phyloP scores from a whole-genome alignment of 345 rosid genomes.

The Cochlearia excelsa region DNA sequence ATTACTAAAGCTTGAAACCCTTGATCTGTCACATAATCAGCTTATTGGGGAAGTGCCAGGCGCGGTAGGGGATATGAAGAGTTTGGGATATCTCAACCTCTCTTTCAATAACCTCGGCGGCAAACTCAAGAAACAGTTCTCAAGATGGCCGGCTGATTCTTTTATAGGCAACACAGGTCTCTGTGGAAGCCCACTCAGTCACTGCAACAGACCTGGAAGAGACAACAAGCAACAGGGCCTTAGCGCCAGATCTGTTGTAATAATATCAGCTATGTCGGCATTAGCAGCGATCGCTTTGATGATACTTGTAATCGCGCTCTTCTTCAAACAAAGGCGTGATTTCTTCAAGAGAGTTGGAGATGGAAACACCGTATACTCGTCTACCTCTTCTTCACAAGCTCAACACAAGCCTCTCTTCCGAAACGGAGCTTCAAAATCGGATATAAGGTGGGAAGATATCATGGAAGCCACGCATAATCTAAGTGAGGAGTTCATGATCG shows the following conservation, averaged over 20 bases:
- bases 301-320: slow-evolving; percentile 46
- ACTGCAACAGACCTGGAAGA: slow-evolving; percentile 35
- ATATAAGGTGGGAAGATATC: slow-evolving; percentile 75
- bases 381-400: slow-evolving; percentile 59
- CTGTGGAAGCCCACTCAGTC: slow-evolving; percentile 70
- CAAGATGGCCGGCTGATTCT: slow-evolving; percentile 74
- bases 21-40: slow-evolving; percentile 78
- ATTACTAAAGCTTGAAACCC: slow-evolving; percentile 69
- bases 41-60: slow-evolving; percentile 69
- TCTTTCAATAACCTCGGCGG: slow-evolving; percentile 76
- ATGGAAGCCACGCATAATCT: slow-evolving; percentile 77
- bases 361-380: slow-evolving; percentile 48
- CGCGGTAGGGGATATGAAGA: slow-evolving; percentile 59
- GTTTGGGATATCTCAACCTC: slow-evolving; percentile 75
- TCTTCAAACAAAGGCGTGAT: slow-evolving; percentile 52
- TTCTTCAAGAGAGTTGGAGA: slow-evolving; percentile 41
- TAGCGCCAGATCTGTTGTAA: slow-evolving; percentile 47
- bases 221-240: slow-evolving; percentile 41
- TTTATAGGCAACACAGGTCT: slow-evolving; percentile 68
- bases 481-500: slow-evolving; percentile 76
- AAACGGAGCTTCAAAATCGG: slow-evolving; percentile 54
- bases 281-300: slow-evolving; percentile 63
- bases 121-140: slow-evolving; percentile 59
- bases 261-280: slow-evolving; percentile 61
- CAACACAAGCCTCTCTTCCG: slow-evolving; percentile 47